Conservation (phyloP, 768 basidiomycete species). For the Lactifluus subvellereus region DNA sequence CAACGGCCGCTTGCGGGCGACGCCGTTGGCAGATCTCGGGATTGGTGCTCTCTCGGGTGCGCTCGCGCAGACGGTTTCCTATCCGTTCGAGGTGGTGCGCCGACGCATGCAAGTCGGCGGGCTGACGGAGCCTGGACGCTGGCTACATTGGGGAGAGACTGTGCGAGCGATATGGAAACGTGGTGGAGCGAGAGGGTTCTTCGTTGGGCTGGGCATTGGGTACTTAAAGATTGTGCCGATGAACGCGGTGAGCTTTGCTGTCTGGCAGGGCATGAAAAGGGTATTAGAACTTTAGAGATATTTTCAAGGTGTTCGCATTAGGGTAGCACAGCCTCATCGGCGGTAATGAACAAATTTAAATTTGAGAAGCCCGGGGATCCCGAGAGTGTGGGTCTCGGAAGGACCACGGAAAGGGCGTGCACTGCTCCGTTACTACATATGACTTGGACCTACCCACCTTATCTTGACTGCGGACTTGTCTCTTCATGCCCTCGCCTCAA, state of each 20-base stretch:
- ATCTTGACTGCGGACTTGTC: too few species aligned
- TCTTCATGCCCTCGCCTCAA: constrained; percentile 4
- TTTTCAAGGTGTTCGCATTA: too few species aligned
- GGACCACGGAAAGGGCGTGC: too few species aligned
- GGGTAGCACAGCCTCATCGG: constrained; percentile 22
- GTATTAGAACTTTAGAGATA: constrained; percentile 33
- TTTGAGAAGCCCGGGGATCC: neutral
- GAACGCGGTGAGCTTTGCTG: constrained; percentile 87
- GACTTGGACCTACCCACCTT: too few species aligned
- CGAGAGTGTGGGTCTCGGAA: too few species aligned
- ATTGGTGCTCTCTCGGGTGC: constrained; percentile 86
- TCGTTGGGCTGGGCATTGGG: constrained; percentile 84
- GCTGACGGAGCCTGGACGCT: constrained; percentile 65
- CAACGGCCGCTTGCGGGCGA: constrained; percentile 27
- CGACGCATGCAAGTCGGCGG: constrained; percentile 95
- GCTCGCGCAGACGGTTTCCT: constrained; percentile 82
- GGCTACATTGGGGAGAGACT: constrained; percentile 78
- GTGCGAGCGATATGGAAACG: constrained; percentile 55
- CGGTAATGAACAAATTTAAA: too few species aligned
- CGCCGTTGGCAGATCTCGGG: constrained; percentile 59
- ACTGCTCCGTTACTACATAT: too few species aligned
- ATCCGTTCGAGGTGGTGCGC: constrained; percentile 91
- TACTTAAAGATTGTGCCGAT: constrained; percentile 94
- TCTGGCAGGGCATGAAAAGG: constrained; percentile 81
- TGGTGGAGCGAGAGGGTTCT: constrained; percentile 85